Conservation (phyloP, 1,139 yeast species). For the Taphrina betulina region DNA sequence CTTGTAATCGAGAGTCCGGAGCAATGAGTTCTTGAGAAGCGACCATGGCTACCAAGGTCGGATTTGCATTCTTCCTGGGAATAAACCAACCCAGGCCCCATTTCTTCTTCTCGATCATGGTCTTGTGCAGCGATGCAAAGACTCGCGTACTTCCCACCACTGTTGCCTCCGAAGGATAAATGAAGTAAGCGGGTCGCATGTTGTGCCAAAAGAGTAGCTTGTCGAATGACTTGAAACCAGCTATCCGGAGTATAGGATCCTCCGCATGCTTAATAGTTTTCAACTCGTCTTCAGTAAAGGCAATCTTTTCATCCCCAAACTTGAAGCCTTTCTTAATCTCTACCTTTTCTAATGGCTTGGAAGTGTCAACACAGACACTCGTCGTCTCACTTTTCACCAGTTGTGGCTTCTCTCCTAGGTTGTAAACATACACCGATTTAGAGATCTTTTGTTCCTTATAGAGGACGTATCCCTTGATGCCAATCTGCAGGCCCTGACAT, state of each 20-base stretch:
- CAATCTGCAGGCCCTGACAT: conserved; percentile 56
- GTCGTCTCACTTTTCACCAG: conserved; percentile 56
- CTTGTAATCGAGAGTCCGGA: conserved; percentile 35
- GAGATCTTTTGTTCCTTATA: conserved; percentile 56
- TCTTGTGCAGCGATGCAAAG: conserved; percentile 64
- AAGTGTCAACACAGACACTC: conserved; percentile 48
- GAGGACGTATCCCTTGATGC: conserved; percentile 70
- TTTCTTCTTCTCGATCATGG: conserved; percentile 53
- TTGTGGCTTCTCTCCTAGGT: conserved; percentile 53
- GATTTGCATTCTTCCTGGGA: conserved; percentile 55
- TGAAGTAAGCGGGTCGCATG: conserved; percentile 57
- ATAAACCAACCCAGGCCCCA: conserved; percentile 76
- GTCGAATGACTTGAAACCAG: conserved; percentile 62
- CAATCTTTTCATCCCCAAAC: conserved; percentile 52
- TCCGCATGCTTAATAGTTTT: conserved; percentile 45
- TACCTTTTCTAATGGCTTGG: conserved; percentile 48
- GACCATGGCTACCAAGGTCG: conserved; percentile 54
- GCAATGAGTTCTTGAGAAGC: conserved; percentile 36
- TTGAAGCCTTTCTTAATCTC: conserved; percentile 47
- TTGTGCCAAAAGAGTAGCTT: conserved; percentile 49
- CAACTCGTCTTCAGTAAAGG: conserved; percentile 47
- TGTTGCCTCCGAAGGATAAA: conserved; percentile 59
- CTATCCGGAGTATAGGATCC: conserved; percentile 53
- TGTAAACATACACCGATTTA: conserved; percentile 52
- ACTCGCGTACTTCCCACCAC: conserved; percentile 65